Evolutionary conservation across 139 green algal species (phyloP).

Genomic region (Chara braunii): DNA sequence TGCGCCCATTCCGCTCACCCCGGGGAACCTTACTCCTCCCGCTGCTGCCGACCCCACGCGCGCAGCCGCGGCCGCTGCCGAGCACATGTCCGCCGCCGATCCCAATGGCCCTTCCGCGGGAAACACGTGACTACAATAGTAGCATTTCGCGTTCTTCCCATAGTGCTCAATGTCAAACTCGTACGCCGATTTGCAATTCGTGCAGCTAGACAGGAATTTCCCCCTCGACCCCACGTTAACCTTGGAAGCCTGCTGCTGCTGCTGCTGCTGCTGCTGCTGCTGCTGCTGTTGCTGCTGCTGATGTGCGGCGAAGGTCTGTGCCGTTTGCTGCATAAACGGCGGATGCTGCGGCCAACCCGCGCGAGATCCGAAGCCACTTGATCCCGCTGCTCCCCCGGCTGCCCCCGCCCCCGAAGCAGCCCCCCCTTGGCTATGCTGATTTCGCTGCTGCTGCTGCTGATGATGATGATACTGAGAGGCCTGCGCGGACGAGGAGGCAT

Average conservation of each 20-base stretch:
- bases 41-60: not conserved
- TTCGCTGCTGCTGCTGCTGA: not conserved
- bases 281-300: slow-evolving; percentile 16
- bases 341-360: not conserved
- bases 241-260: slow-evolving; percentile 7
- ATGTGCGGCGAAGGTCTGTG: not conserved
- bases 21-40: not conserved
- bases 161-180: too few species aligned
- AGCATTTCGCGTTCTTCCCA: too few species aligned
- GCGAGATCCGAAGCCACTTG: not conserved
- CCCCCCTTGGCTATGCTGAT: not conserved
- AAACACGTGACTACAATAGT: too few species aligned
- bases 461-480: not conserved
- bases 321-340: not conserved
- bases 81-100: too few species aligned
- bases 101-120: too few species aligned
- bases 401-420: not conserved
- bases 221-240: too few species aligned
- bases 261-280: slow-evolving; percentile 6
- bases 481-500: not conserved
- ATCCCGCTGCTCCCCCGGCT: not conserved
- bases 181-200: too few species aligned
- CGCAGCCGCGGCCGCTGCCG: not conserved
- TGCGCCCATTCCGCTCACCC: too few species aligned
- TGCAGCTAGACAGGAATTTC: too few species aligned